phyloP scores from a whole-genome alignment of 768 basidiomycete species.

The Megacollybia marginata region DNA sequence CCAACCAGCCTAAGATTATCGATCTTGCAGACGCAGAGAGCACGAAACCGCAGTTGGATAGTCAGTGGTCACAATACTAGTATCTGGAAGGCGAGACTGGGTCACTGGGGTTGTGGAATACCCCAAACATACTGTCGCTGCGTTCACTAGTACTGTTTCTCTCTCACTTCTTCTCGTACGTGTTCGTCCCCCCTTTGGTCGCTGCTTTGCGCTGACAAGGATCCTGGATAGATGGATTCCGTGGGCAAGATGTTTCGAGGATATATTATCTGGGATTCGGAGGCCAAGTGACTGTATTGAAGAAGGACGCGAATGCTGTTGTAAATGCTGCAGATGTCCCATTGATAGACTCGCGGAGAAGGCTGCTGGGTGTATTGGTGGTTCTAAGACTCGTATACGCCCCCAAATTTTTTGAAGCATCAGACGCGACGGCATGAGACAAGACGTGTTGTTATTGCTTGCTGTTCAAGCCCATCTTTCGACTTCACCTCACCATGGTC shows the following conservation, averaged over 20 bases:
- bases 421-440: too few relatives aligned
- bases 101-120: slow-evolving; percentile 71
- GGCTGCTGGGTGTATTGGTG: slow-evolving; percentile 40
- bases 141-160: slow-evolving; percentile 68
- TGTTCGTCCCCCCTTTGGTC: slow-evolving; percentile 10
- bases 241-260: slow-evolving; percentile 53
- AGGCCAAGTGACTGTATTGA: slow-evolving; percentile 51
- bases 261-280: slow-evolving; percentile 82
- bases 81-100: slow-evolving; percentile 62
- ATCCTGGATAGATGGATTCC: slow-evolving; percentile 51
- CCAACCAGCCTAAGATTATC: slow-evolving; percentile 67
- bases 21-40: slow-evolving; percentile 71
- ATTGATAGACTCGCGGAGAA: slow-evolving; percentile 55
- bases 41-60: slow-evolving; percentile 62
- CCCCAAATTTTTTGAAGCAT: too few relatives aligned
- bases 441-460: too few relatives aligned
- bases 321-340: slow-evolving; percentile 68
- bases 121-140: slow-evolving; percentile 64
- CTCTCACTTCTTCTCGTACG: slow-evolving; percentile 78
- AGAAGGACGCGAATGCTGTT: slow-evolving; percentile 54
- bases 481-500: too few relatives aligned
- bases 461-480: too few relatives aligned
- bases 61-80: too few relatives aligned
- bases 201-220: neutral
- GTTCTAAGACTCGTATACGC: too few relatives aligned